A percentile compares a stretch with the other conserved stretches of the same genome.
Conservation (phyloP, 495 filamentous ascomycete genomes). For the Trichoderma asperelloides region DNA sequence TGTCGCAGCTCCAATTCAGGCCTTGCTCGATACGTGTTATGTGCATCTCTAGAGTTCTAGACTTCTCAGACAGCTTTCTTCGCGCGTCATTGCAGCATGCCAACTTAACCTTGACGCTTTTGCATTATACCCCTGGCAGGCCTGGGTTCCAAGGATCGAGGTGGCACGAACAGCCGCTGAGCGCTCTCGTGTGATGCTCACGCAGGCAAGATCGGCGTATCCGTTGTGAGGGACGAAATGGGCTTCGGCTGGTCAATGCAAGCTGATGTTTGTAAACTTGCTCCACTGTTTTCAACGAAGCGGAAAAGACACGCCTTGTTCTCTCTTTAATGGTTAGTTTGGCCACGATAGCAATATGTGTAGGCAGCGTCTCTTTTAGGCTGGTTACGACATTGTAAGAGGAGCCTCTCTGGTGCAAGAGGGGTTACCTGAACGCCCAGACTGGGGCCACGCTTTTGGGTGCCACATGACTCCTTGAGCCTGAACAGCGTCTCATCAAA, state of each 20-base stretch:
- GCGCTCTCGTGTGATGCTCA: background rate
- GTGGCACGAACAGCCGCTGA: background rate
- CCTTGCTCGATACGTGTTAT: background rate
- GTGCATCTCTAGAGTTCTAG: background rate
- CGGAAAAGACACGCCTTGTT: background rate
- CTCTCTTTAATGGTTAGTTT: background rate
- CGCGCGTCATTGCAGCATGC: background rate
- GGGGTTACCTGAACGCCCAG: background rate
- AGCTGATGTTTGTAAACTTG: background rate
- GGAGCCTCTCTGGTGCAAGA: constrained; percentile 1
- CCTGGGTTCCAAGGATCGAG: background rate
- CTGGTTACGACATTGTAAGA: background rate
- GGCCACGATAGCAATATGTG: background rate
- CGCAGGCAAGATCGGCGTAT: background rate
- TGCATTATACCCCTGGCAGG: background rate
- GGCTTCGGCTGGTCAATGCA: background rate
- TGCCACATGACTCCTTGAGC: constrained; percentile 1
- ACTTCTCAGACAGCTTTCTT: background rate
- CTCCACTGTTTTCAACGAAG: background rate
- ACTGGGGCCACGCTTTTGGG: constrained; percentile 4
- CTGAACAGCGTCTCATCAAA: background rate
- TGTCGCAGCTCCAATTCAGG: background rate
- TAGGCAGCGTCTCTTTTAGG: background rate
- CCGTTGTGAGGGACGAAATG: background rate
- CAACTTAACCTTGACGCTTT: background rate